A percentile compares a stretch with the other conserved stretches of the same genome.
Conservation (phyloP, 208 protist species). For the Trypanosoma vivax region DNA sequence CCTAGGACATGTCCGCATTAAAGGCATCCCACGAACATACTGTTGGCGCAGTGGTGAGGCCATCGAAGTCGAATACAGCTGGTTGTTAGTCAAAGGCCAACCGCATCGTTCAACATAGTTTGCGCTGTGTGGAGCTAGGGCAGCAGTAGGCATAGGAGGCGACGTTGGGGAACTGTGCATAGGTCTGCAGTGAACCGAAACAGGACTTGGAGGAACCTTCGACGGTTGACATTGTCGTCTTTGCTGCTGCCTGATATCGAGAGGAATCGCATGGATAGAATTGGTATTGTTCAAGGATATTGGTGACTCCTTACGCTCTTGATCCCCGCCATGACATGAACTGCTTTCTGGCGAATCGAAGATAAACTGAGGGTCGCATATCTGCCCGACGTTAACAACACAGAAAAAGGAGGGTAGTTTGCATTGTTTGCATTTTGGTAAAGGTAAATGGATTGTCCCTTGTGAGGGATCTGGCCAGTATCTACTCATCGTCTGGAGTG, state of each 20-base stretch:
- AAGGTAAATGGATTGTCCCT: neutral
- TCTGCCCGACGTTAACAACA: constrained; percentile 35
- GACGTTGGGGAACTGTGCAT: too few relatives aligned
- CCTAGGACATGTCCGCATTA: constrained; percentile 2
- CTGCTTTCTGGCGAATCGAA: constrained; percentile 23
- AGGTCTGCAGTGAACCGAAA: too few relatives aligned
- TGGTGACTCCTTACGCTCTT: constrained; percentile 6
- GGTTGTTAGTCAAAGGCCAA: neutral
- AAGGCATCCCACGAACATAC: constrained; percentile 3
- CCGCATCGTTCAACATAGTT: neutral
- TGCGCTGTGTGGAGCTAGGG: too few relatives aligned
- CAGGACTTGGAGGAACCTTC: too few relatives aligned
- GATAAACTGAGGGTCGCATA: constrained; percentile 61
- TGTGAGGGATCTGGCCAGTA: constrained; percentile 36
- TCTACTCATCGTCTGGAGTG: constrained; percentile 37
- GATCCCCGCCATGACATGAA: constrained; percentile 6
- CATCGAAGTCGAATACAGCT: neutral
- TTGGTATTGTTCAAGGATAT: too few relatives aligned
- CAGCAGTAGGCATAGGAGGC: too few relatives aligned
- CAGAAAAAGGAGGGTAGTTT: constrained; percentile 51
- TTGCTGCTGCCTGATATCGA: too few relatives aligned
- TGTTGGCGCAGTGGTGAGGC: neutral
- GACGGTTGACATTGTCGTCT: too few relatives aligned
- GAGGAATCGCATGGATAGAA: too few relatives aligned
- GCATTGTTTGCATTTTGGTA: constrained; percentile 46